Conservation (phyloP, 2,329 filamentous ascomycete species). For the Apiospora rasikravindrae region DNA sequence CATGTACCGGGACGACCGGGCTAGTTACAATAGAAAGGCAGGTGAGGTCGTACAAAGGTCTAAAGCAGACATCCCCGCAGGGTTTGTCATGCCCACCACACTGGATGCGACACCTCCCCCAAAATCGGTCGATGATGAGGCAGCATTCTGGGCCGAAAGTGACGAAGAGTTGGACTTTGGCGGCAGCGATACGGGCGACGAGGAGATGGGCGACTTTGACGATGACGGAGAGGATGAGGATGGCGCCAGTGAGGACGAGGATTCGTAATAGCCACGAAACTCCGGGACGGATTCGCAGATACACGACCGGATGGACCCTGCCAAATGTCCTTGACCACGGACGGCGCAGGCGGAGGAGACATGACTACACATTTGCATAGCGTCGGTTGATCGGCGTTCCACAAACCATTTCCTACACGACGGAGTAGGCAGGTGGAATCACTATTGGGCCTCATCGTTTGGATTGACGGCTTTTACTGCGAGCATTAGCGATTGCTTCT, state of each 20-base stretch:
- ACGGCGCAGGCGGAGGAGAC: constrained; percentile 7
- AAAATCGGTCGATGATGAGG: constrained; percentile 71
- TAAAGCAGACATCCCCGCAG: constrained; percentile 78
- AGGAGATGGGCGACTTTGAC: constrained; percentile 65
- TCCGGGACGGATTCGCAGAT: not conserved
- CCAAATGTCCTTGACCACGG: not conserved
- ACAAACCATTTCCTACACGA: not conserved
- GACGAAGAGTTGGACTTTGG: constrained; percentile 81
- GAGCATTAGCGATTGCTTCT: constrained; percentile 2
- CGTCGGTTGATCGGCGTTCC: constrained; percentile 36
- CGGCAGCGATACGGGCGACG: constrained; percentile 69
- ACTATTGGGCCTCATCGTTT: constrained; percentile 3
- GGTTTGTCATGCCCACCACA: constrained; percentile 81
- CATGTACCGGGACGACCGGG: constrained; percentile 76
- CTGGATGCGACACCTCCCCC: constrained; percentile 66
- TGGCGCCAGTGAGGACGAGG: constrained; percentile 59
- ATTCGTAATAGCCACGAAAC: constrained; percentile 25
- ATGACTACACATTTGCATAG: constrained; percentile 38
- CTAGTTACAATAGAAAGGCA: constrained; percentile 73
- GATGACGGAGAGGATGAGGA: constrained; percentile 62
- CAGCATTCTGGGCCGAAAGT: constrained; percentile 82
- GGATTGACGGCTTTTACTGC: not conserved
- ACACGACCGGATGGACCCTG: not conserved
- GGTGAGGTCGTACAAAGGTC: constrained; percentile 73
- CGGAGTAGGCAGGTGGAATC: not conserved